These are phyloP conservation scores for Stachybotrys echinatus DNA, from an alignment of 2,329 filamentous ascomycete species.

Conservation along the genomic window DNA sequence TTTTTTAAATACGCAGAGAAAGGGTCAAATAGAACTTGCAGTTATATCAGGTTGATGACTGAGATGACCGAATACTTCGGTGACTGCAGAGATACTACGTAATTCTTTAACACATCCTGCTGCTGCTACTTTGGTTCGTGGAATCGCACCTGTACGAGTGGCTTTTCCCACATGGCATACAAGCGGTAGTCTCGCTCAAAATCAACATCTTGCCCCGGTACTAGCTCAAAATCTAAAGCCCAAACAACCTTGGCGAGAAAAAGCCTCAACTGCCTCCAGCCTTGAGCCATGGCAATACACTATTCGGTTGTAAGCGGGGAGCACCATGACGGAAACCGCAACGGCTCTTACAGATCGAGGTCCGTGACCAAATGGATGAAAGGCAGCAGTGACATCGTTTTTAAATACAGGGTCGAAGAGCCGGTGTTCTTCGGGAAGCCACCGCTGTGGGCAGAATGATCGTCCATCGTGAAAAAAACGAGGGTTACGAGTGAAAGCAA, in stretches of 20 bases:
- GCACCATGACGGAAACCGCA: background rate
- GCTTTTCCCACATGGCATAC: constrained; percentile 1
- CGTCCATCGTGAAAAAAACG: background rate
- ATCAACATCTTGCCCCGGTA: background rate
- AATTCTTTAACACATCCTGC: background rate
- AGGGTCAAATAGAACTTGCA: no score
- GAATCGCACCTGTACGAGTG: background rate
- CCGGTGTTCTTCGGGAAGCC: background rate
- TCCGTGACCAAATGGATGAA: background rate
- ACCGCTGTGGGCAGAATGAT: background rate
- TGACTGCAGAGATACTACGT: no score
- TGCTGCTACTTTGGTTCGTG: background rate
- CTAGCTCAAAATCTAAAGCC: background rate
- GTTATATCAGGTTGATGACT: no score
- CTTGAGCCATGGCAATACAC: constrained; percentile 2
- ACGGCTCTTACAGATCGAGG: background rate
- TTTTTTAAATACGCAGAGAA: no score
- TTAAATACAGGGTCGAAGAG: background rate
- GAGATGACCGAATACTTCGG: no score
- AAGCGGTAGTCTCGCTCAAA: constrained; percentile 1
- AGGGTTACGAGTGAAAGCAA: background rate
- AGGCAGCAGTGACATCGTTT: background rate
- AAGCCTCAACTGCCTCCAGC: background rate
- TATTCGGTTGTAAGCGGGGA: background rate
- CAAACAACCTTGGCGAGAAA: background rate